phyloP scores from a whole-genome alignment of 768 basidiomycete genomes.

The Zangia roseola region DNA sequence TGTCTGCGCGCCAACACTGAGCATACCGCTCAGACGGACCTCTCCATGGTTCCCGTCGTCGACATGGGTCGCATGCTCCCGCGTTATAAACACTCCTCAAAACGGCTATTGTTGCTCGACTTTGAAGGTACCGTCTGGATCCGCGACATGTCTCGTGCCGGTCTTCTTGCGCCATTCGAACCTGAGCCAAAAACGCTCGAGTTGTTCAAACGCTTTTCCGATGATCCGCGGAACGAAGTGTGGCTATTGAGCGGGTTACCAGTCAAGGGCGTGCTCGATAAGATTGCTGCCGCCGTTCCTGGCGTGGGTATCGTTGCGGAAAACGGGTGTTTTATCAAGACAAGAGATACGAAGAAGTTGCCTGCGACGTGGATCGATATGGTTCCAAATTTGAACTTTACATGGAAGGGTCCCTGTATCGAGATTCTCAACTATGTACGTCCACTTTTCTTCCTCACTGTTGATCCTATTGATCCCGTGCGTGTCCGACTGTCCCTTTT shows the following conservation, averaged over 20 bases:
- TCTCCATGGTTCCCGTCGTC: constrained; percentile 37
- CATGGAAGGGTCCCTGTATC: constrained; percentile 77
- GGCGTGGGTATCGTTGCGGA: constrained; percentile 83
- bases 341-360: constrained; percentile 34
- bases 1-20: constrained; percentile 72
- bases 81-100: constrained; percentile 61
- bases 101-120: constrained; percentile 70
- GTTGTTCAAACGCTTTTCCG: constrained; percentile 55
- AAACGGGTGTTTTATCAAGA: constrained; percentile 84
- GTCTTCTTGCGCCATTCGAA: constrained; percentile 41
- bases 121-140: constrained; percentile 81
- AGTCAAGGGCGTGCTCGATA: constrained; percentile 60
- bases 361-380: constrained; percentile 69
- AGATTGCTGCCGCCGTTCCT: constrained; percentile 58
- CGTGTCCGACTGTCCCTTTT: not conserved
- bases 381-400: constrained; percentile 74
- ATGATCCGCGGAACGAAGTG: constrained; percentile 70
- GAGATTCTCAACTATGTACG: constrained; percentile 84
- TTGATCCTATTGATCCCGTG: not conserved
- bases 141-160: constrained; percentile 50
- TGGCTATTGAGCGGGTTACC: constrained; percentile 81
- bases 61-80: constrained; percentile 57
- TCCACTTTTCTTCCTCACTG: constrained; percentile 10
- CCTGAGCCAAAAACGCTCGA: constrained; percentile 41
- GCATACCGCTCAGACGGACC: constrained; percentile 40